Evolutionary conservation across 73 alveolate species (phyloP), one percentile per base, ranked within the genome.

Genomic region (Halteria grandinella): DNA sequence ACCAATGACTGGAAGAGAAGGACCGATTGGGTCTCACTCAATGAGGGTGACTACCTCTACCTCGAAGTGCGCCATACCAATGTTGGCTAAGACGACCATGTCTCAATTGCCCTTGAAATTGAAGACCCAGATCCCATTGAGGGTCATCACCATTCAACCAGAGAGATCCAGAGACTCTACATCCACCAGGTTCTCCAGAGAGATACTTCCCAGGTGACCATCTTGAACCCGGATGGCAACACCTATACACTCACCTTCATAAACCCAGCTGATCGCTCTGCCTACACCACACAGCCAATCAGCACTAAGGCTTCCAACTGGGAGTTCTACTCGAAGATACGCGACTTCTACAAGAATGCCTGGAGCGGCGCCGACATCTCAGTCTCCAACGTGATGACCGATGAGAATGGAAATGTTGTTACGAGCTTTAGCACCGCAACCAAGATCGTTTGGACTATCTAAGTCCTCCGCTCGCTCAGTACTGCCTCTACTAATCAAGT

Each of bases 121-220:
- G 79, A 45, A 11, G 63, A 64, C 18, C 15, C 50, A 10, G 12
- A 43, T 7, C n/a, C 39, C 0, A 18, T 52, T 23, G 52, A 52
- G 27, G 47, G 11, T 5, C 79, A 64, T 28, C 39, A 64, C n/a
- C 44, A 44, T 44, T n/a, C 79, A 7, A 64, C 44, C 66, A 18
- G 51, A 8, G 79, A 64, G 49, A 29, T 39, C n/a, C 64, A 64
- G 49, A 39, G 60, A 64, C 52, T 64, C 28, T 10, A 34, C 25
- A 39, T 64, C 10, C 47, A 36, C 36, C 77, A 55, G 6, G 29
- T 6, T 36, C 11, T 12, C 24, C 15, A 25, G 25, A 60, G 77
- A 60, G 77, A 60, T 25, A 44, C 37, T 40, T 15, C 57, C 10
- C 10, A 8, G 32, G 4, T 60, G 1, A 60, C 36, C 15, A 37